These are phyloP conservation scores for Phytophthora pistaciae DNA, from an alignment of 352 stramenopile genomes.

Conservation along the genomic window DNA sequence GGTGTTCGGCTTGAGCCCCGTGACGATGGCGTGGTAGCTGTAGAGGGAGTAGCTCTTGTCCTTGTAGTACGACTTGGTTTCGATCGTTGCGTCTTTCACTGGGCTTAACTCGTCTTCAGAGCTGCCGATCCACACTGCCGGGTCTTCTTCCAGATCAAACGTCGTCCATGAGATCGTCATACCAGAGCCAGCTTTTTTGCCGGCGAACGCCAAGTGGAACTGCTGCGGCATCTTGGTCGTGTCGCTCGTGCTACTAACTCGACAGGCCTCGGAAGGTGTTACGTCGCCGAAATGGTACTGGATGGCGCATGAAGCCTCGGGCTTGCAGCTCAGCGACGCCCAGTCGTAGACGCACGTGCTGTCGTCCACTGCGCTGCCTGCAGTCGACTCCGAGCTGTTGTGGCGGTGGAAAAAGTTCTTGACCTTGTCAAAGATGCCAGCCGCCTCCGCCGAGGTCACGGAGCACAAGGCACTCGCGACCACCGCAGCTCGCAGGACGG, in stretches of 20 bases:
- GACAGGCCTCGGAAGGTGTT: constrained; percentile 49
- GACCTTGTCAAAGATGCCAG: constrained; percentile 25
- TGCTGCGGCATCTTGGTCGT: constrained; percentile 47
- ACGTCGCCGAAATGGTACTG: constrained; percentile 49
- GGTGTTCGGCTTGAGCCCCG: constrained; percentile 40
- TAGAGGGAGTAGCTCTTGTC: constrained; percentile 53
- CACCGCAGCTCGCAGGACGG: background rate
- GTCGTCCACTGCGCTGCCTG: constrained; percentile 34
- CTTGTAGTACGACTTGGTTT: constrained; percentile 48
- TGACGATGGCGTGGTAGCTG: constrained; percentile 55
- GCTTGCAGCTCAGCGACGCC: constrained; percentile 34
- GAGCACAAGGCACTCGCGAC: background rate
- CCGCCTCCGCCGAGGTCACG: constrained; percentile 1
- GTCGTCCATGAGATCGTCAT: constrained; percentile 61
- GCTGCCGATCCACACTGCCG: constrained; percentile 47
- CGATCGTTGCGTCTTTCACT: constrained; percentile 23
- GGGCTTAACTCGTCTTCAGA: background rate
- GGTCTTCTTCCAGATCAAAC: constrained; percentile 29
- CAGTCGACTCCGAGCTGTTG: constrained; percentile 1
- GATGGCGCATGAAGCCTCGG: constrained; percentile 35
- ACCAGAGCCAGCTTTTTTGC: constrained; percentile 39
- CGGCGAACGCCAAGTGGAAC: constrained; percentile 54
- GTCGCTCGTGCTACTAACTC: constrained; percentile 36
- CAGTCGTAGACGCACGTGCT: constrained; percentile 37
- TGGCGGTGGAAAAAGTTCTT: constrained; percentile 15